Evolutionary conservation across 2,329 filamentous ascomycete genomes (phyloP), one percentile per base, ranked within the genome.

Genomic region (Plenodomus biglobosus): DNA sequence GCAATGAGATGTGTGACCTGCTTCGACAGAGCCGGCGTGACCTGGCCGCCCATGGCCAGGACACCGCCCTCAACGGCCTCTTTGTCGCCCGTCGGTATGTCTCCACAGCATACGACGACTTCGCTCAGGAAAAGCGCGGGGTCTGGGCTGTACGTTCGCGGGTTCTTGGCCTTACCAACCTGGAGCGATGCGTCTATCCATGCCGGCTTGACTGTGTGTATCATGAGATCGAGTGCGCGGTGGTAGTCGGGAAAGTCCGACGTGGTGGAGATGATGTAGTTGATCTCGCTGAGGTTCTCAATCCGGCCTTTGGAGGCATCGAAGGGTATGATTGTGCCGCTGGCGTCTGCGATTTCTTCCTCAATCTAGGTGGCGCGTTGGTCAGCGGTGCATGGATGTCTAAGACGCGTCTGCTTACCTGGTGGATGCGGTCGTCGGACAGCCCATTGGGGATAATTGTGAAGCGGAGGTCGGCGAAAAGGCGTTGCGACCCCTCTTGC

Each of bases 1-100:
- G 92, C 89, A 51, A 95, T 92, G 45, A 99, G 82, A 71, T 99
- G 94, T 2, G 94, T 97, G 8, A 89, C 90, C 55, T 86, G 71
- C 48, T 84, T 87, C 3, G 85, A 86, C 38, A 95, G 75, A 43
- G 83, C 81, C 41, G 84, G 82, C 18, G 85, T 86, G 65, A 92
- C 89, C 61, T 89, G 82, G 15, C 94, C 94, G 18, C 94, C 94
- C 74, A 96, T 85, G 0, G 94, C 92, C 64, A 96, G 76, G 2
- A 92, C 89, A 1, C 90, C 92, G 10, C 92, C 94, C 34, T 89
- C 84, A 47, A 99, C 96, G 10, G 91, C 89, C 73, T 97, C 92
- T 68, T 91, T 89, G 71, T 99, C 94, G 30, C 85, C 87, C 30
- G 84, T 78, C 0, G 94, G 94, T 39, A 99, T 83, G 62, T 94